Evolutionary conservation across 805 yeast species (phyloP).

Genomic region (Starmerella kuoi): DNA sequence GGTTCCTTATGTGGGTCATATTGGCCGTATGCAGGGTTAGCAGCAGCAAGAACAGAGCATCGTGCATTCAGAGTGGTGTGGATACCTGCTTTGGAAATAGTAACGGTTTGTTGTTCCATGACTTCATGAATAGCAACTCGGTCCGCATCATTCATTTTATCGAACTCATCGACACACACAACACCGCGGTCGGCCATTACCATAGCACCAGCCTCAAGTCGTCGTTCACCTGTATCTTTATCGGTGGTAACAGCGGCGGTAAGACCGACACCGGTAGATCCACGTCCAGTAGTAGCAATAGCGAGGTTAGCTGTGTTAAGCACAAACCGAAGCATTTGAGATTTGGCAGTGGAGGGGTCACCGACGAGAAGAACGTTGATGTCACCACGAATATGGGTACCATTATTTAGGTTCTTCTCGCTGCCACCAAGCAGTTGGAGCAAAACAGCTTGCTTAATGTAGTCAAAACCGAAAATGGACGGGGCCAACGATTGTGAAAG

Average conservation of each 20-base stretch:
- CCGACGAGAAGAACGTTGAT: slow-evolving; percentile 94
- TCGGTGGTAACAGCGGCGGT: slow-evolving; percentile 97
- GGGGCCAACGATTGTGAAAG: slow-evolving; percentile 87
- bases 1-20: slow-evolving; percentile 94
- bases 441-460: slow-evolving; percentile 80
- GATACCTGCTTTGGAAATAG: slow-evolving; percentile 96
- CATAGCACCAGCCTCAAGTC: slow-evolving; percentile 98
- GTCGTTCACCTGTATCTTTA: slow-evolving; percentile 91
- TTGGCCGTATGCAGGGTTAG: slow-evolving; percentile 94
- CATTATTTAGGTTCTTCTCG: slow-evolving; percentile 86
- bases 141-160: slow-evolving; percentile 93
- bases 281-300: slow-evolving; percentile 96
- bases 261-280: slow-evolving; percentile 99
- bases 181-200: slow-evolving; percentile 94
- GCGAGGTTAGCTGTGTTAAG: slow-evolving; percentile 90
- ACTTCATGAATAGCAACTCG: slow-evolving; percentile 98
- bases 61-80: slow-evolving; percentile 94
- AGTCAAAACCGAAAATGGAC: slow-evolving; percentile 84
- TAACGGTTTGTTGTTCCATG: slow-evolving; percentile 98
- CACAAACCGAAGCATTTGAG: slow-evolving; percentile 88
- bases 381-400: slow-evolving; percentile 96
- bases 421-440: slow-evolving; percentile 88
- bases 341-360: slow-evolving; percentile 97
- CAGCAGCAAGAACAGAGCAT: slow-evolving; percentile 95
- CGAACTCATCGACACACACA: slow-evolving; percentile 97